A percentile compares a stretch with the other conserved stretches of the same genome.
Conservation (phyloP, 257 asterid genomes). For the Nicotiana knightiana region DNA sequence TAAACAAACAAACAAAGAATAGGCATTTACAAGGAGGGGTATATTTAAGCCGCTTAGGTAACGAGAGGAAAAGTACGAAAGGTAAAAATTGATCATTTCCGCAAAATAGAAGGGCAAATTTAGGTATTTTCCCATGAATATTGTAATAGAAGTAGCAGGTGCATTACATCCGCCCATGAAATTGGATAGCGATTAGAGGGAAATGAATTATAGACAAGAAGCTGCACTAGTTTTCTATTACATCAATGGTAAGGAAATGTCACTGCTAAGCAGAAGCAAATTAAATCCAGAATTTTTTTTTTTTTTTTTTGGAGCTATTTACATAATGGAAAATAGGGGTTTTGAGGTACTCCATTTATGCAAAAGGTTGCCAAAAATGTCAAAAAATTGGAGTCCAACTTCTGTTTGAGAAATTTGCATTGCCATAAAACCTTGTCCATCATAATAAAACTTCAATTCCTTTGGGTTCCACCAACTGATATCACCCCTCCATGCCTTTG, state of each 20-base stretch:
- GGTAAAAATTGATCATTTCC: too few relatives aligned
- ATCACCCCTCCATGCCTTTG: conserved; percentile 68
- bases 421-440: conserved; percentile 74
- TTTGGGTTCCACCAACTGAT: conserved; percentile 19
- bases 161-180: neutral
- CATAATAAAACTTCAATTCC: conserved; percentile 44
- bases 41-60: too few relatives aligned
- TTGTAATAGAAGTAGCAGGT: neutral
- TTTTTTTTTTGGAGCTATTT: neutral
- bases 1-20: too few relatives aligned
- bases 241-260: neutral
- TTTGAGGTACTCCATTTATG: conserved; percentile 23
- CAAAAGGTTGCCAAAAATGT: conserved; percentile 30
- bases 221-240: neutral
- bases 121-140: neutral
- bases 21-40: too few relatives aligned
- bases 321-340: neutral
- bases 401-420: conserved; percentile 37
- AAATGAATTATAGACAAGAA: neutral
- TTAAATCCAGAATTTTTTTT: neutral
- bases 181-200: neutral
- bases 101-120: too few relatives aligned
- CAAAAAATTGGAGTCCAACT: conserved; percentile 30
- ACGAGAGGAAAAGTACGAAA: too few relatives aligned
- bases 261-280: neutral